Evolutionary conservation across 2,329 filamentous ascomycete species (phyloP).

Genomic region (Calonectria crousiana): DNA sequence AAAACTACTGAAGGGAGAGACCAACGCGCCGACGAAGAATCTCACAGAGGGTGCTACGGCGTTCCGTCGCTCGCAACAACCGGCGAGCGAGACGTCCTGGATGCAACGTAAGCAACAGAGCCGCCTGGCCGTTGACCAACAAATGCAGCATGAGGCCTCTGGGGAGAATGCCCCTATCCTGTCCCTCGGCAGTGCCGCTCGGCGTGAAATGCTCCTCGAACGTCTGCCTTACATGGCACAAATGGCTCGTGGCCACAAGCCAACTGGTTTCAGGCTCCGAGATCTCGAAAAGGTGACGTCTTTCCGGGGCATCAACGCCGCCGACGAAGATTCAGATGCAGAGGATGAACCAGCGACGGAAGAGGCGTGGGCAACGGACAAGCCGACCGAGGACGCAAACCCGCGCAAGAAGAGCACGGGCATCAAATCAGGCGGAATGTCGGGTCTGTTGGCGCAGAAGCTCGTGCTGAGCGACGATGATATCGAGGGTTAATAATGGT

Average conservation of each 20-base stretch:
- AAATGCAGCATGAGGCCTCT: constrained; percentile 35
- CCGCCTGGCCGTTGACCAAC: constrained; percentile 26
- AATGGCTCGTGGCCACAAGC: constrained; percentile 65
- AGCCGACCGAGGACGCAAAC: constrained; percentile 65
- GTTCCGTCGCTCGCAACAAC: constrained; percentile 59
- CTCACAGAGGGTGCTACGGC: constrained; percentile 61
- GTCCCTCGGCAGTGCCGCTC: constrained; percentile 74
- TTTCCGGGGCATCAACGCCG: constrained; percentile 70
- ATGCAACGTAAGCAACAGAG: constrained; percentile 50
- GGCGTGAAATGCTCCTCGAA: constrained; percentile 83
- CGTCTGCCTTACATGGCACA: constrained; percentile 86
- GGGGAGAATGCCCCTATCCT: constrained; percentile 56
- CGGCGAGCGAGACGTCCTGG: constrained; percentile 47
- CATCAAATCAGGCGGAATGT: constrained; percentile 52
- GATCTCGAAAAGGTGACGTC: constrained; percentile 77
- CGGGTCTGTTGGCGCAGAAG: constrained; percentile 69
- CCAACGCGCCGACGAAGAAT: constrained; percentile 49
- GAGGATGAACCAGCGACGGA: constrained; percentile 58
- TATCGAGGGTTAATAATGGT: constrained; percentile 75
- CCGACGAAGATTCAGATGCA: constrained; percentile 59
- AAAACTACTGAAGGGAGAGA: constrained; percentile 69
- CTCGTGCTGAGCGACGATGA: constrained; percentile 85
- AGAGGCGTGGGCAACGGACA: constrained; percentile 73
- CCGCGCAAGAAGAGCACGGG: constrained; percentile 61
- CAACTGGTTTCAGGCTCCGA: constrained; percentile 55